Conservation (phyloP, 2,329 filamentous ascomycete genomes). For the Fusarium chaquense region DNA sequence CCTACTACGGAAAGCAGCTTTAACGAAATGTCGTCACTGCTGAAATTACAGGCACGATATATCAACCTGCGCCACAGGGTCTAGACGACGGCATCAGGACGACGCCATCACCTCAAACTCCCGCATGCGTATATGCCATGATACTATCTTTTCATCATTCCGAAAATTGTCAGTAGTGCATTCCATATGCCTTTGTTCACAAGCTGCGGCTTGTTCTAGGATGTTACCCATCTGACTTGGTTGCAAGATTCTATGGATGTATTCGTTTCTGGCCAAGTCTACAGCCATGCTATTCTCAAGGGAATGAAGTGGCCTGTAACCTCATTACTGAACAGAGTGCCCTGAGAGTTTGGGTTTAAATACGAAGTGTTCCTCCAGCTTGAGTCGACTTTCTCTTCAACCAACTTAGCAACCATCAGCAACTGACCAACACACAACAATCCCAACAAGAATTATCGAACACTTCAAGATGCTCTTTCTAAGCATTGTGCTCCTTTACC, state of each 20-base stretch:
- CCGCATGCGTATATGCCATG: too few relatives aligned
- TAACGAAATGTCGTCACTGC: too few relatives aligned
- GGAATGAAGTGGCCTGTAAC: too few relatives aligned
- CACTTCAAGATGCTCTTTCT: background rate
- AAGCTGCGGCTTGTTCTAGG: background rate
- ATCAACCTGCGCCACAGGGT: too few relatives aligned
- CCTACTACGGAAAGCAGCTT: too few relatives aligned
- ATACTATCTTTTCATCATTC: too few relatives aligned
- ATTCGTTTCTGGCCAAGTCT: background rate
- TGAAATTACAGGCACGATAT: too few relatives aligned
- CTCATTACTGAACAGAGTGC: background rate
- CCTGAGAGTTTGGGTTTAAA: background rate
- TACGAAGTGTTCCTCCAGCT: background rate
- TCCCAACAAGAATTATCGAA: background rate
- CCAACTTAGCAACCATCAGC: background rate
- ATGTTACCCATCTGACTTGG: background rate
- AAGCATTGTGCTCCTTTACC: background rate
- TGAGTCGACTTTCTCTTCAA: background rate
- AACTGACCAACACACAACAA: background rate
- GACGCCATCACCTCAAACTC: too few relatives aligned
- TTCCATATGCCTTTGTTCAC: too few relatives aligned
- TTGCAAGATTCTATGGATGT: background rate
- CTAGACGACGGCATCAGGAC: too few relatives aligned
- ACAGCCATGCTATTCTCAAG: too few relatives aligned
- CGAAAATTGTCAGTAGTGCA: too few relatives aligned